These are phyloP conservation scores for Tetrahymena thermophila DNA, from an alignment of 73 alveolate species.

Conservation along the genomic window DNA sequence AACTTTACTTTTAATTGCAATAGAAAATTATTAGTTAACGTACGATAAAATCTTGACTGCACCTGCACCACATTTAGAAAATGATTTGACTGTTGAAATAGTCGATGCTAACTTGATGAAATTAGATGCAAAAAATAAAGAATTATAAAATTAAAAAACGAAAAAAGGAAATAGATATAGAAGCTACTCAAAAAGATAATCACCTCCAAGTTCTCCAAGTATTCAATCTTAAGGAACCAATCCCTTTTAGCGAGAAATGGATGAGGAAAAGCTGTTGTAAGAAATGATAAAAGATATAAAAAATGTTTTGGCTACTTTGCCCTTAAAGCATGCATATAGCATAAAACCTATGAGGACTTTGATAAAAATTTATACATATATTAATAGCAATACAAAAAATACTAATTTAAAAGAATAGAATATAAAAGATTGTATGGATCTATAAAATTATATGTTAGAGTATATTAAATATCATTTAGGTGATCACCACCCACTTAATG, in stretches of 20 bases:
- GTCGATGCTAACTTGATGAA: background rate
- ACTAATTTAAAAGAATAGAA: background rate
- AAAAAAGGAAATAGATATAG: background rate
- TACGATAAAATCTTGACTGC: background rate
- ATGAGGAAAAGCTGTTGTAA: background rate
- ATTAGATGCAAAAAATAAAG: background rate
- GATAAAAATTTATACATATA: background rate
- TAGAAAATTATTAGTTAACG: background rate
- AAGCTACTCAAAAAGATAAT: background rate
- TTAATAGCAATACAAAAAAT: background rate
- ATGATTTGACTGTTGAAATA: background rate
- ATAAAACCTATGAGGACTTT: background rate
- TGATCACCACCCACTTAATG: background rate
- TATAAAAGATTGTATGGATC: background rate
- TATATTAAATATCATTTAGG: background rate
- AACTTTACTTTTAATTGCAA: background rate
- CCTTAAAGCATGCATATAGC: background rate
- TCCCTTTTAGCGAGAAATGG: background rate
- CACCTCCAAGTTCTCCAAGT: background rate
- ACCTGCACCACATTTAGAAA: background rate
- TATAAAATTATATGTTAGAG: background rate
- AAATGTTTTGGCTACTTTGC: background rate
- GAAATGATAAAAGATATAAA: background rate
- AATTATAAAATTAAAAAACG: background rate
- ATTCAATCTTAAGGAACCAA: background rate